Evolutionary conservation across 306 rosid species (phyloP).

Genomic region (Fagus crenata): DNA sequence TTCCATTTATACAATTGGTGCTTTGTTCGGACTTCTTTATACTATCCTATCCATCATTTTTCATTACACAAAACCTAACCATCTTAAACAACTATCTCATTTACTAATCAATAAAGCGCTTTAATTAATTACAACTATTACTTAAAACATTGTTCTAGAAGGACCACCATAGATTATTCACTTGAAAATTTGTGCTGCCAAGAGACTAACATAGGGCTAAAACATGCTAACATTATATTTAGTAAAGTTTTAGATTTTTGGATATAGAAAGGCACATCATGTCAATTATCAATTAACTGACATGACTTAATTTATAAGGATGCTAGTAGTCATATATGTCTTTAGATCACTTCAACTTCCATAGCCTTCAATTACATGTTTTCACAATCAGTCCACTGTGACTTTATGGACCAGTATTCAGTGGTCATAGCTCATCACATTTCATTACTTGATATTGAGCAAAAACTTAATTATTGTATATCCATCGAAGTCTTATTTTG

Average conservation of each 20-base stretch:
- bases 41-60: background rate
- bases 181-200: background rate
- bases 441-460: no score
- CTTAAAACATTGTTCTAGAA: background rate
- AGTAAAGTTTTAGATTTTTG: background rate
- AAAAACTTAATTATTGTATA: no score
- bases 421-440: no score
- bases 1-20: background rate
- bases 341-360: no score
- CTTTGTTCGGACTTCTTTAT: background rate
- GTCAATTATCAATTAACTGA: no score
- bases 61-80: background rate
- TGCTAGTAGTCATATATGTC: no score
- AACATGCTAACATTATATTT: background rate
- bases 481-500: no score
- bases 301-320: no score
- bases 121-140: background rate
- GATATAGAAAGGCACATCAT: background rate
- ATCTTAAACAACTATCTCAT: background rate
- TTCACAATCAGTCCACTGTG: no score
- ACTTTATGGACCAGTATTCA: no score
- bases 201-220: background rate
- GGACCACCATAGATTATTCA: background rate
- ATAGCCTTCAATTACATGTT: no score
- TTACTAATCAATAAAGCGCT: background rate